These are phyloP conservation scores for Candida parachauliodes DNA, from an alignment of 805 yeast species.

Conservation along the genomic window DNA sequence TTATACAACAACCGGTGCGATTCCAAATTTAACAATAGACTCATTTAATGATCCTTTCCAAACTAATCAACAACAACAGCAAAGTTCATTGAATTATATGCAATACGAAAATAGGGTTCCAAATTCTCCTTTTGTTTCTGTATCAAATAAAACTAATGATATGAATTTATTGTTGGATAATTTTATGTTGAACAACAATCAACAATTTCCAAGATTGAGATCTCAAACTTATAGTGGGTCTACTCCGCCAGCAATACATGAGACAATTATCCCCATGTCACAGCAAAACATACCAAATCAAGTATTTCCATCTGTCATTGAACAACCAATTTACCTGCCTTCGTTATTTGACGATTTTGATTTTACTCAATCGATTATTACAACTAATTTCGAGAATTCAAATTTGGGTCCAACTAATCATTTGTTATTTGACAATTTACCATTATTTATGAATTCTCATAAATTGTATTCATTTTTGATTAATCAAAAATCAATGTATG, in stretches of 20 bases:
- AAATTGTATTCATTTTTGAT: constrained; percentile 25
- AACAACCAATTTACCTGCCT: constrained; percentile 16
- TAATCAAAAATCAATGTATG: constrained; percentile 15
- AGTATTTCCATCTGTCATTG: constrained; percentile 1
- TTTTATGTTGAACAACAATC: constrained; percentile 24
- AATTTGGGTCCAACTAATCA: constrained; percentile 73
- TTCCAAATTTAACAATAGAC: constrained; percentile 15
- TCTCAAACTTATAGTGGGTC: constrained; percentile 41
- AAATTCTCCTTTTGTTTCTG: constrained; percentile 21
- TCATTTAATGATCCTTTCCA: constrained; percentile 12
- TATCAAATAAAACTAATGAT: constrained; percentile 21
- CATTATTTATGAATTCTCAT: constrained; percentile 58
- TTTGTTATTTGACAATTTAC: constrained; percentile 76
- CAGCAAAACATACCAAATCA: background rate
- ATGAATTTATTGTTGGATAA: constrained; percentile 29
- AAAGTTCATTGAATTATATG: too few relatives aligned
- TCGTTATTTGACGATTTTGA: constrained; percentile 55
- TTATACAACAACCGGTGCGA: constrained; percentile 46
- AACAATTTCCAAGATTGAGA: constrained; percentile 25
- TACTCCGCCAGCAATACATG: constrained; percentile 20
- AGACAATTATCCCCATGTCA: constrained; percentile 10
- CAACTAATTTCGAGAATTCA: constrained; percentile 70
- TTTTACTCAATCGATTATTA: constrained; percentile 54
- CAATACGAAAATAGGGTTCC: constrained; percentile 13
- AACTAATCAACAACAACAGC: background rate